Evolutionary conservation across 805 yeast genomes (phyloP).

Genomic region (Candida sanyiensis): DNA sequence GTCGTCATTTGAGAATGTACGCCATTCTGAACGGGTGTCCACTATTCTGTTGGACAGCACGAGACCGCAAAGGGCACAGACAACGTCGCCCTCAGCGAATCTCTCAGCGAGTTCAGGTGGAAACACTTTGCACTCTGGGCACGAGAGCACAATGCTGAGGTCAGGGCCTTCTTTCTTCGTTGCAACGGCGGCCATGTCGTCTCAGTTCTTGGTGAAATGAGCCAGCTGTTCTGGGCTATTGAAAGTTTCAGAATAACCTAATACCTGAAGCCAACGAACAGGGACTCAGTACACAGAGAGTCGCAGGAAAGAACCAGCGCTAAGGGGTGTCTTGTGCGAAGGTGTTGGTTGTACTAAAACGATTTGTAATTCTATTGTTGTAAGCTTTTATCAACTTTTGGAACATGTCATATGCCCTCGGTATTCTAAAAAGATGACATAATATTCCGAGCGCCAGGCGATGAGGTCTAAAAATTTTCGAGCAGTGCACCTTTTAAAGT

Average conservation of each 20-base stretch:
- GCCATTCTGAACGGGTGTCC: conserved; percentile 97
- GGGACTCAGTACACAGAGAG: too few relatives aligned
- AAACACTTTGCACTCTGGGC: conserved; percentile 93
- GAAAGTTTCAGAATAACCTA: conserved; percentile 3
- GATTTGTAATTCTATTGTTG: too few relatives aligned
- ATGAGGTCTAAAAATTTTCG: conserved; percentile 1
- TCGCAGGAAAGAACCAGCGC: too few relatives aligned
- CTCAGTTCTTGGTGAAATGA: not conserved
- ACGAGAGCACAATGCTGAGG: conserved; percentile 80
- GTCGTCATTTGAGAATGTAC: conserved; percentile 96
- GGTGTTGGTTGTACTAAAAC: not conserved
- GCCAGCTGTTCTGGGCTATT: not conserved
- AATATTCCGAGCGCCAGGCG: conserved; percentile 4
- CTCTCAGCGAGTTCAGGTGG: conserved; percentile 95
- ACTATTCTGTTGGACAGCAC: conserved; percentile 89
- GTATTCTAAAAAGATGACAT: too few relatives aligned
- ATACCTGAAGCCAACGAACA: conserved; percentile 6
- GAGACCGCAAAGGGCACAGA: conserved; percentile 95
- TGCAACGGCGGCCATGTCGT: conserved; percentile 7
- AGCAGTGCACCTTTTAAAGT: not conserved
- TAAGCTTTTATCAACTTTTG: too few relatives aligned
- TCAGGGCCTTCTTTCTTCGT: conserved; percentile 54
- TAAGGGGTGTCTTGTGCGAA: too few relatives aligned
- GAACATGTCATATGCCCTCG: too few relatives aligned
- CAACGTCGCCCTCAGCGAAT: conserved; percentile 96